Conservation (phyloP, 2,329 filamentous ascomycete species). For the Graphium sp. region DNA sequence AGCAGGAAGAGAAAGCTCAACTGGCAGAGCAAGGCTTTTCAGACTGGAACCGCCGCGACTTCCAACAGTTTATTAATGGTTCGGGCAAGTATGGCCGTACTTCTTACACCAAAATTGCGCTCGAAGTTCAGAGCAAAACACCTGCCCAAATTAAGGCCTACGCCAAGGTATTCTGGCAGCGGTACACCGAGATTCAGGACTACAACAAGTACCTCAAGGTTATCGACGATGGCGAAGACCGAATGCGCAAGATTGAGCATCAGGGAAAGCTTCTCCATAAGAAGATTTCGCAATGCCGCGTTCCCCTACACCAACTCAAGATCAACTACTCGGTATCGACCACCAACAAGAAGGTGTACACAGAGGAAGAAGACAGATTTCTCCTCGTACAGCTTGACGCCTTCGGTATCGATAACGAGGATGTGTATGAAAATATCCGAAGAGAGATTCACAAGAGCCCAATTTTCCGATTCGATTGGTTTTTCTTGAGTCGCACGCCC, state of each 20-base stretch:
- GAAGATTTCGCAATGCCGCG: slow-evolving; percentile 95
- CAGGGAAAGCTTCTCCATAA: slow-evolving; percentile 85
- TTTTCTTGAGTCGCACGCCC: slow-evolving; percentile 88
- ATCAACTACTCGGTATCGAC: slow-evolving; percentile 98
- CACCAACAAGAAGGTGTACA: slow-evolving; percentile 99
- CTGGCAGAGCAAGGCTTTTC: slow-evolving; percentile 76
- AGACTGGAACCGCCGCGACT: slow-evolving; percentile 93
- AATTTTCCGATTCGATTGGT: slow-evolving; percentile 97
- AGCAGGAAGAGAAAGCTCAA: slow-evolving; percentile 70
- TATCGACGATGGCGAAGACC: slow-evolving; percentile 87
- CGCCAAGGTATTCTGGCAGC: slow-evolving; percentile 91
- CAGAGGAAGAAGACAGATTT: slow-evolving; percentile 94
- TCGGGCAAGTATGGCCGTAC: slow-evolving; percentile 82
- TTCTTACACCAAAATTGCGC: slow-evolving; percentile 70
- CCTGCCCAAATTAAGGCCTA: slow-evolving; percentile 76
- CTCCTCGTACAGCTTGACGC: slow-evolving; percentile 84
- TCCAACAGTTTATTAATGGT: slow-evolving; percentile 94
- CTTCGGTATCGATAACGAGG: slow-evolving; percentile 80
- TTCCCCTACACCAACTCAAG: slow-evolving; percentile 92
- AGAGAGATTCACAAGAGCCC: slow-evolving; percentile 92
- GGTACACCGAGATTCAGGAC: slow-evolving; percentile 79
- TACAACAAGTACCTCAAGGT: slow-evolving; percentile 77
- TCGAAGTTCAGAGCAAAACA: slow-evolving; percentile 83
- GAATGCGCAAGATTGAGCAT: slow-evolving; percentile 73
- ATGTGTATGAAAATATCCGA: slow-evolving; percentile 84